Evolutionary conservation across 2,329 filamentous ascomycete genomes (phyloP).

Genomic region (Fusarium anthophilum): DNA sequence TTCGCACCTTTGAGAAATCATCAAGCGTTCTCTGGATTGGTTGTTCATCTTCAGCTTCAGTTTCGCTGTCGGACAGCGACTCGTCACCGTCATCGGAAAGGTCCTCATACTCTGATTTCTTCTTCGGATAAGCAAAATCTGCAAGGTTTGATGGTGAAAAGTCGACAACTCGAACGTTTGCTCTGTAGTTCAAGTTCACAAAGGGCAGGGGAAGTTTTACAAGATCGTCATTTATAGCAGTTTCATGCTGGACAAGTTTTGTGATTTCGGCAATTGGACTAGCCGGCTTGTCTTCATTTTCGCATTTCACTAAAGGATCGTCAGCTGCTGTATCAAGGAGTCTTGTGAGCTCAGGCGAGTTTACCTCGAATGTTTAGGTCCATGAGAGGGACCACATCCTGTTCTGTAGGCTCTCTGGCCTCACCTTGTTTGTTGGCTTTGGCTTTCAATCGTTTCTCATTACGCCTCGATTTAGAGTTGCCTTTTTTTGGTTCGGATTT

Average conservation of each 20-base stretch:
- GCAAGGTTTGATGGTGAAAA: constrained; percentile 76
- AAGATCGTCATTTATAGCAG: constrained; percentile 52
- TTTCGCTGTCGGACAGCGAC: constrained; percentile 13
- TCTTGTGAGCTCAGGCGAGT: not conserved
- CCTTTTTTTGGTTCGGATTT: constrained; percentile 39
- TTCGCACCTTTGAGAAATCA: constrained; percentile 37
- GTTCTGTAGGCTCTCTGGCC: constrained; percentile 20
- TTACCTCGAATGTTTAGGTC: constrained; percentile 47
- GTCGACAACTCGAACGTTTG: constrained; percentile 80
- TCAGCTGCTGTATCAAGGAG: constrained; percentile 3
- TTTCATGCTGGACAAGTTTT: constrained; percentile 51
- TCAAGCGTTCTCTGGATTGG: constrained; percentile 34
- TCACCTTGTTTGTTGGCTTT: constrained; percentile 9
- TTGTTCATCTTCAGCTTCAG: constrained; percentile 17
- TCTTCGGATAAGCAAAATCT: constrained; percentile 70
- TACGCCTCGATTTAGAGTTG: constrained; percentile 42
- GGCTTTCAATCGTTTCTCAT: constrained; percentile 21
- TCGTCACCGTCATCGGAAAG: constrained; percentile 56
- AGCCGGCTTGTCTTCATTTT: constrained; percentile 50
- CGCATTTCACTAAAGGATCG: constrained; percentile 55
- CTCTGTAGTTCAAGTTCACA: constrained; percentile 75
- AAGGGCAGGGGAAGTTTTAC: constrained; percentile 70
- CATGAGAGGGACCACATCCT: constrained; percentile 39
- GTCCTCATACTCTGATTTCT: constrained; percentile 56
- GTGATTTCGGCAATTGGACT: constrained; percentile 54